These are phyloP conservation scores for Rhizopogon sp. DNA, from an alignment of 768 basidiomycete species.

Conservation along the genomic window DNA sequence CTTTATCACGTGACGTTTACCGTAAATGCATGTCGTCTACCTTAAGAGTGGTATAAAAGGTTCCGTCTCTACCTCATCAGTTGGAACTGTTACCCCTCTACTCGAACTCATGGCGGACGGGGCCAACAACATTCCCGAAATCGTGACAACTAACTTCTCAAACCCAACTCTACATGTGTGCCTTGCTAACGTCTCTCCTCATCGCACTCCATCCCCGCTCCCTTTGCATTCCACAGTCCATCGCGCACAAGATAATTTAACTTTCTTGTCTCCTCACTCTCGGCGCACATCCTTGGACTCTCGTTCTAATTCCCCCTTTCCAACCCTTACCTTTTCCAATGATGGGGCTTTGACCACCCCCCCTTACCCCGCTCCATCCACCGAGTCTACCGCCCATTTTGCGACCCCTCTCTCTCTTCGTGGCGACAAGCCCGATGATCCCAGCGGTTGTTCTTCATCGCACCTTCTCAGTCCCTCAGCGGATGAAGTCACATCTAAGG, in stretches of 20 bases:
- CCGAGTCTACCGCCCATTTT: constrained; percentile 57
- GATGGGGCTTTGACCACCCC: constrained; percentile 25
- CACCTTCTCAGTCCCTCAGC: constrained; percentile 40
- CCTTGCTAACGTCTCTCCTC: no score
- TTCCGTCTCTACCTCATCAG: not conserved
- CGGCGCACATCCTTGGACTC: constrained; percentile 26
- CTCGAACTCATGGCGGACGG: constrained; percentile 14
- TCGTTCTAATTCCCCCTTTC: constrained; percentile 7
- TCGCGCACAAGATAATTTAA: not conserved
- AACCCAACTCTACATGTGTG: constrained; percentile 13
- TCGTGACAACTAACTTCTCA: constrained; percentile 31
- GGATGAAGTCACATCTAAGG: constrained; percentile 17
- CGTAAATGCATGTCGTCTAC: no score
- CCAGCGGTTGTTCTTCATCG: constrained; percentile 47
- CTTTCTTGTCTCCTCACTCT: constrained; percentile 19
- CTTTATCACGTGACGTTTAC: no score
- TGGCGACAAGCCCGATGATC: constrained; percentile 41
- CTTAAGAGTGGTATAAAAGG: no score
- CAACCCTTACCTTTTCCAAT: not conserved
- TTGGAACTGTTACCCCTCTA: not conserved
- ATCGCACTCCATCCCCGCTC: not conserved
- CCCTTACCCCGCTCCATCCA: constrained; percentile 75
- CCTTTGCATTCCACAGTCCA: not conserved
- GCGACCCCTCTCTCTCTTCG: constrained; percentile 52
- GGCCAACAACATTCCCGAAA: constrained; percentile 22